Evolutionary conservation across 202 grass and related monocot species (phyloP).

Genomic region (Panicum hallii): DNA sequence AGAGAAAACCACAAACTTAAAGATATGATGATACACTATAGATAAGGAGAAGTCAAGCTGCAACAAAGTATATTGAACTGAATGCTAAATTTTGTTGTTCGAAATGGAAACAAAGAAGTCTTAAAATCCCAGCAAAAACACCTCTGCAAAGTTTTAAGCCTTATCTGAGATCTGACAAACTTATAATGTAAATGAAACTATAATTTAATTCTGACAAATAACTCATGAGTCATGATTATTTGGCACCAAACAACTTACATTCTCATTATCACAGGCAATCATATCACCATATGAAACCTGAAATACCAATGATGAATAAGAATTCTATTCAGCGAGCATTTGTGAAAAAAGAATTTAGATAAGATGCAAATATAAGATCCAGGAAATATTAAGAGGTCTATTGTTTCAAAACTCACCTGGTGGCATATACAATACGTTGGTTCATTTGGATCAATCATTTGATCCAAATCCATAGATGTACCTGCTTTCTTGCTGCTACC

Average conservation of each 20-base stretch:
- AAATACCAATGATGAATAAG: constrained; percentile 42
- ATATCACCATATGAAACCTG: constrained; percentile 98
- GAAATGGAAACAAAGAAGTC: neutral
- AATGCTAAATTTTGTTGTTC: neutral
- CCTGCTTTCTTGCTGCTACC: constrained; percentile 82
- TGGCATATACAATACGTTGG: constrained; percentile 98
- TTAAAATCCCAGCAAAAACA: constrained; percentile 6
- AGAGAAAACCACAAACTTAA: constrained; percentile 27
- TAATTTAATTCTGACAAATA: constrained; percentile 24
- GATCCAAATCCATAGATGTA: constrained; percentile 71
- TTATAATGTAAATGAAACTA: constrained; percentile 31
- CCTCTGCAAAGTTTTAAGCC: constrained; percentile 13
- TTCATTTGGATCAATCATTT: constrained; percentile 91
- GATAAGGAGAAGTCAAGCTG: neutral
- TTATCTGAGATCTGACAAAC: constrained; percentile 21
- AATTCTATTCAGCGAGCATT: constrained; percentile 24
- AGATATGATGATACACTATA: neutral
- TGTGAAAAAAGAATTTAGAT: constrained; percentile 23
- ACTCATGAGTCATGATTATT: constrained; percentile 8
- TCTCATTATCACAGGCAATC: constrained; percentile 99
- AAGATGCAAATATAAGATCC: constrained; percentile 3
- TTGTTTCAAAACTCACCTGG: constrained; percentile 65
- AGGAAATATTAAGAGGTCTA: constrained; percentile 21
- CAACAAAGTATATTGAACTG: constrained; percentile 10
- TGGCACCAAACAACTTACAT: constrained; percentile 69